Evolutionary conservation across 2,329 filamentous ascomycete genomes (phyloP).

Genomic region (Colletotrichum godetiae): DNA sequence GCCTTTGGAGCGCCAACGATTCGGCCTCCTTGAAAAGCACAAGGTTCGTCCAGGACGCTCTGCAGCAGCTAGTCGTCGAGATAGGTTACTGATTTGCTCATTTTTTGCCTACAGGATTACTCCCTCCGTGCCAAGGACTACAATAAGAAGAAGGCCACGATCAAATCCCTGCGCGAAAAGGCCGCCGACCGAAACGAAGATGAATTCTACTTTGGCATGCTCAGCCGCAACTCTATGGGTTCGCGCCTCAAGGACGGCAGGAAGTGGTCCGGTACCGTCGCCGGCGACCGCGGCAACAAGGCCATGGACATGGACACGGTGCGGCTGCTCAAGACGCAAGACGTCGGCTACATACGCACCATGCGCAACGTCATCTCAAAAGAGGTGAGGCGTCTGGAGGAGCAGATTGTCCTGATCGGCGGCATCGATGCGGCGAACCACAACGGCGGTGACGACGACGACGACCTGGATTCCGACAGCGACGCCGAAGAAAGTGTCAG

Average conservation of each 20-base stretch:
- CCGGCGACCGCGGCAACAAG: slow-evolving; percentile 68
- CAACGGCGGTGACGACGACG: slow-evolving; percentile 48
- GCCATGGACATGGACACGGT: slow-evolving; percentile 67
- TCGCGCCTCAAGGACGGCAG: slow-evolving; percentile 60
- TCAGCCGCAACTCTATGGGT: slow-evolving; percentile 68
- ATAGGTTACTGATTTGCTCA: background rate
- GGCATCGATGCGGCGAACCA: slow-evolving; percentile 46
- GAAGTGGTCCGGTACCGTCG: slow-evolving; percentile 65
- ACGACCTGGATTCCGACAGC: slow-evolving; percentile 39
- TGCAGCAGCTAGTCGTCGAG: background rate
- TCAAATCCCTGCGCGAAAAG: slow-evolving; percentile 70
- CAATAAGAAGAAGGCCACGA: slow-evolving; percentile 71
- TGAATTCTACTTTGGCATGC: slow-evolving; percentile 80
- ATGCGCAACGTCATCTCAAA: slow-evolving; percentile 70
- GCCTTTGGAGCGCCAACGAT: slow-evolving; percentile 83
- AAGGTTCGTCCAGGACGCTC: slow-evolving; percentile 66
- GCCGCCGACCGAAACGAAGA: slow-evolving; percentile 76
- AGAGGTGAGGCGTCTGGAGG: slow-evolving; percentile 66
- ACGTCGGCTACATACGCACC: slow-evolving; percentile 72
- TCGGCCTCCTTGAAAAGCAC: slow-evolving; percentile 95
- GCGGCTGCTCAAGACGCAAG: slow-evolving; percentile 75
- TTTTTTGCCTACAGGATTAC: slow-evolving; percentile 62
- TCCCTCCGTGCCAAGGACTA: slow-evolving; percentile 73
- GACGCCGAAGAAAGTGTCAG: slow-evolving; percentile 47
- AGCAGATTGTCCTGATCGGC: slow-evolving; percentile 61